Conservation (phyloP, 1,139 yeast species). For the Debaryomycetaceae sp. region DNA sequence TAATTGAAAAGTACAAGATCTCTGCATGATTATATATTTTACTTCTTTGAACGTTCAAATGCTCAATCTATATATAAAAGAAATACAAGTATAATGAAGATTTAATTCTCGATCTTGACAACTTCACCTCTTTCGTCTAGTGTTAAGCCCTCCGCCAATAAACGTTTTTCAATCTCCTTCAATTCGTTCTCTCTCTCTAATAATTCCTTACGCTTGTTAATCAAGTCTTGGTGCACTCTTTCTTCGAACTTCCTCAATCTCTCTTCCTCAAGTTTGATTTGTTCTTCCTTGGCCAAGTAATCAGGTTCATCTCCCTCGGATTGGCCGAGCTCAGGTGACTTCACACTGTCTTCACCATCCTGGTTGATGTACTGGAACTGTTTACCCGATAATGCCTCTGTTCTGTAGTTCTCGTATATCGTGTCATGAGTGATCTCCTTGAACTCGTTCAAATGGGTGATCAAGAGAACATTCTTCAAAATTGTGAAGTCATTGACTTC, state of each 20-base stretch:
- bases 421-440: constrained; percentile 66
- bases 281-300: constrained; percentile 71
- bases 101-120: constrained; percentile 24
- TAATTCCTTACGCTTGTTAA: constrained; percentile 79
- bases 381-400: constrained; percentile 55
- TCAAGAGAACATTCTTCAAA: constrained; percentile 63
- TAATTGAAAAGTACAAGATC: constrained; percentile 49
- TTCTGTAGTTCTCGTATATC: constrained; percentile 69
- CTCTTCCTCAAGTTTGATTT: constrained; percentile 76
- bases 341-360: constrained; percentile 9
- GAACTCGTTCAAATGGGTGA: constrained; percentile 76
- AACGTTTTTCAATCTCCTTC: constrained; percentile 73
- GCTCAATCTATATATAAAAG: neutral
- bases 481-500: constrained; percentile 60
- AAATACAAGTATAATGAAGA: neutral
- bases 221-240: constrained; percentile 85
- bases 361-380: constrained; percentile 37
- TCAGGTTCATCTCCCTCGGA: constrained; percentile 34
- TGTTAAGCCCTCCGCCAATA: constrained; percentile 54
- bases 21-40: constrained; percentile 1
- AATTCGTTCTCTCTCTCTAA: constrained; percentile 87
- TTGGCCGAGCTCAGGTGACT: constrained; percentile 3
- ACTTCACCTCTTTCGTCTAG: constrained; percentile 42
- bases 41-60: neutral
- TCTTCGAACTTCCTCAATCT: constrained; percentile 75